Base-by-base conservation (phyloP, 73 alveolate species). In the Paramecium octaurelia region DNA sequence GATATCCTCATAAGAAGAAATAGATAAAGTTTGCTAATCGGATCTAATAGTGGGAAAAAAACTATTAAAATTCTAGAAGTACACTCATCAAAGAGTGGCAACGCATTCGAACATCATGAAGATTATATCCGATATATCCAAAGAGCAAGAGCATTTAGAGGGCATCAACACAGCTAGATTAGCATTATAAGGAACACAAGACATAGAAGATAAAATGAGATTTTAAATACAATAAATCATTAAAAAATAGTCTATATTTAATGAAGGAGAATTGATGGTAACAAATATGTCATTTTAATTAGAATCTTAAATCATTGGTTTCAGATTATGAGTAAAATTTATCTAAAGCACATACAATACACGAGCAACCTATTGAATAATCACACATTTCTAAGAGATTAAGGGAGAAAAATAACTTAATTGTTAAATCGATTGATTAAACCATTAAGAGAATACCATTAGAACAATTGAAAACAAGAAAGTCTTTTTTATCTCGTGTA, bases 231-330 rank as follows among this genome's bases (percentile, higher is more conserved):
- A 64, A 34, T 64, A 64, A 34, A 64, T 64, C 21, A 64, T 64
- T 0, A 64, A 64, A 64, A 64, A 64, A 34, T 23, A 64, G 29
- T 64, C 84, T 64, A 27, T 64, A 11, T 34, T 31, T 64, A 27
- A 64, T 64, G 84, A 64, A 34, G 84, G 84, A 11, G 84, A 64
- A 64, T 34, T 64, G 27, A 64, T 64, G 84, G 84, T 64, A 64
- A 12, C 4, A 1, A n/a, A n/a, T 16, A 34, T 31, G 31, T 64
- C 27, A 64, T 34, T 5, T 6, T 34, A 27, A 29, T 27, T 64
- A 64, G 84, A 64, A 64, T 34, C 84, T 64, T 64, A 64, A 64
- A 64, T 31, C 50, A 12, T 64, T 64, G 10, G 84, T 64, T 14
- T 64, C 84, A 6, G 84, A 64, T 64, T 64, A 64, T 27, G 84